A percentile compares a stretch with the other conserved stretches of the same genome.
These are phyloP conservation scores for Xerocomus amazonicus DNA, from an alignment of 1,284 basidiomycete genomes.

Conservation along the genomic window DNA sequence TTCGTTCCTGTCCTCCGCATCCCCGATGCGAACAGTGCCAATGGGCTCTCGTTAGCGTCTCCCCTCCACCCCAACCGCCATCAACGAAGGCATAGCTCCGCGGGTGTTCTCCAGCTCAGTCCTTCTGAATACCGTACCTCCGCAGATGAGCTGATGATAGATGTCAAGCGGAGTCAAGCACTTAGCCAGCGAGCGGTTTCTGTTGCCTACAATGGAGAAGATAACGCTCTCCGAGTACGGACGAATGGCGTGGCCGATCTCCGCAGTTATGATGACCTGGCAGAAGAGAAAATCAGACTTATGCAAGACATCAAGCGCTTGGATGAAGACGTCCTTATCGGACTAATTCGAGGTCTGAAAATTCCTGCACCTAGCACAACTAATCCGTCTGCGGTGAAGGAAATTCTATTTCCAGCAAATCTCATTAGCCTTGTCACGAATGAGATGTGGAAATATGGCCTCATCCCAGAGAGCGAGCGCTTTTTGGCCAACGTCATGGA, in stretches of 20 bases:
- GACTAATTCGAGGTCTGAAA: constrained; percentile 88
- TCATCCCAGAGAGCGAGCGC: constrained; percentile 95
- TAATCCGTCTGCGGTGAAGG: constrained; percentile 92
- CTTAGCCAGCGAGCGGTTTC: constrained; percentile 89
- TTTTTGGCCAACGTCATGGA: constrained; percentile 99
- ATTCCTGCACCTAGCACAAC: constrained; percentile 89
- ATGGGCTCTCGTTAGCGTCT: constrained; percentile 35
- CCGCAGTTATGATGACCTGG: constrained; percentile 77
- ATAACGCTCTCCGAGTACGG: constrained; percentile 65
- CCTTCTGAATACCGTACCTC: constrained; percentile 64
- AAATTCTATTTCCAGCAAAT: constrained; percentile 99
- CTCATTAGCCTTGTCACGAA: constrained; percentile 97
- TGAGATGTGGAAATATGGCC: constrained; percentile 99
- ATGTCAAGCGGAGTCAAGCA: constrained; percentile 70
- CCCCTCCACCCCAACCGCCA: constrained; percentile 46
- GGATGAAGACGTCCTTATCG: constrained; percentile 93
- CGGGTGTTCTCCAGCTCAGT: constrained; percentile 68
- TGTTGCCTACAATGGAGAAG: constrained; percentile 82
- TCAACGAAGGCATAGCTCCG: constrained; percentile 82
- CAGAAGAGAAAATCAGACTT: constrained; percentile 92
- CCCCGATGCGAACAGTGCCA: constrained; percentile 46
- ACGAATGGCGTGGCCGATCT: constrained; percentile 74
- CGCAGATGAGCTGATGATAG: constrained; percentile 76
- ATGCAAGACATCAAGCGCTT: constrained; percentile 90
- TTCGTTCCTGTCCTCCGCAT: constrained; percentile 69